Conservation (phyloP, 257 asterid species). For the Gynochthodes officinalis region DNA sequence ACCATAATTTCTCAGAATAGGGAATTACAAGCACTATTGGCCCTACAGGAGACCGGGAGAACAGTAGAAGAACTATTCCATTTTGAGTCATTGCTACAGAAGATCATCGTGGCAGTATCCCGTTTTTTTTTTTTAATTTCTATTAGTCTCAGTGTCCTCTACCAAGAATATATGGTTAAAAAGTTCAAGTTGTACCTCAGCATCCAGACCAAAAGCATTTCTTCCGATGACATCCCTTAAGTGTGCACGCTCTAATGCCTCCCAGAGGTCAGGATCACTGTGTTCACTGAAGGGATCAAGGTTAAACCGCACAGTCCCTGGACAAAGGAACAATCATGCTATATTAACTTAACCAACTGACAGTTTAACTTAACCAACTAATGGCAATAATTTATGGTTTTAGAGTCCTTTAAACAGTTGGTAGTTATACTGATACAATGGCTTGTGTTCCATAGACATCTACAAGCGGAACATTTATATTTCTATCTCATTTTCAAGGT, state of each 20-base stretch:
- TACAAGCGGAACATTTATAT: background rate
- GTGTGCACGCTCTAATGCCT: constrained; percentile 82
- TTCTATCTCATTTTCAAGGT: background rate
- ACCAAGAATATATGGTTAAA: background rate
- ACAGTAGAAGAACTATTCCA: background rate
- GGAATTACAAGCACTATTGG: background rate
- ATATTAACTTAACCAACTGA: background rate
- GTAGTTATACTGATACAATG: background rate
- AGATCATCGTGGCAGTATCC: background rate
- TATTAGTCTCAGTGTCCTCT: background rate
- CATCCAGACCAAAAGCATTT: constrained; percentile 65
- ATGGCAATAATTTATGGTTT: background rate
- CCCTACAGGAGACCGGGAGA: background rate
- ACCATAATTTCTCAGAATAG: no score
- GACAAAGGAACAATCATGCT: background rate
- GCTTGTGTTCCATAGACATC: background rate
- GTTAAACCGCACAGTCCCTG: constrained; percentile 78
- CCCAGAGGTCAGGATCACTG: constrained; percentile 81
- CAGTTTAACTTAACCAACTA: background rate
- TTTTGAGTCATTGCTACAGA: background rate
- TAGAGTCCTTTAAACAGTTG: background rate
- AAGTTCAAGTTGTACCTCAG: constrained; percentile 52
- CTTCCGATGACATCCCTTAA: constrained; percentile 70
- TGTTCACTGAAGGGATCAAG: constrained; percentile 90
- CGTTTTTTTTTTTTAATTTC: background rate